A percentile compares a stretch with the other conserved stretches of the same genome.
Evolutionary conservation across 2,329 filamentous ascomycete species (phyloP).

Genomic region (Penicillium sp.): DNA sequence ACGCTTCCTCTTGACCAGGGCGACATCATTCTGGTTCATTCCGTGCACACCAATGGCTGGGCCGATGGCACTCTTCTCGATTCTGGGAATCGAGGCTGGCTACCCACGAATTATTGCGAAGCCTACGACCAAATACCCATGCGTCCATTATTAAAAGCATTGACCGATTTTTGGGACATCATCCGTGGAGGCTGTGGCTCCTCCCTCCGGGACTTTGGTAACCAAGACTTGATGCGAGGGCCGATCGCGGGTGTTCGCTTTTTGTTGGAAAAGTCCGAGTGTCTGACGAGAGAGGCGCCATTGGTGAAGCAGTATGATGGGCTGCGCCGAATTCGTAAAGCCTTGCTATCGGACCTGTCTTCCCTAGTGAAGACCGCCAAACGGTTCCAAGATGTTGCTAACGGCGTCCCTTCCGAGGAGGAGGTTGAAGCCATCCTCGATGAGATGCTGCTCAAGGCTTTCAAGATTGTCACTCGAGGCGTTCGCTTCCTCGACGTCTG

Average conservation of each 20-base stretch:
- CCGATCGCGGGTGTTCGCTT: slow-evolving; percentile 90
- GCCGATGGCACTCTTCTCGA: slow-evolving; percentile 87
- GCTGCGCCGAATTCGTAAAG: slow-evolving; percentile 76
- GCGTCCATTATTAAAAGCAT: slow-evolving; percentile 72
- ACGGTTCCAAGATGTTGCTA: slow-evolving; percentile 68
- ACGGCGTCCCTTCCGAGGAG: slow-evolving; percentile 38
- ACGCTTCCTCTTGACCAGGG: slow-evolving; percentile 84
- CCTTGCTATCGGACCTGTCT: slow-evolving; percentile 81
- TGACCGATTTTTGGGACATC: slow-evolving; percentile 89
- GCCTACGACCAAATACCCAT: slow-evolving; percentile 86
- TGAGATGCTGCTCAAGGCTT: slow-evolving; percentile 88
- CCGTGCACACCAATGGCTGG: slow-evolving; percentile 97
- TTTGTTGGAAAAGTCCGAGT: slow-evolving; percentile 81
- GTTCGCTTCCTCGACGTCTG: slow-evolving; percentile 85
- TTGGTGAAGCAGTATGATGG: slow-evolving; percentile 69
- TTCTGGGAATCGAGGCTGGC: slow-evolving; percentile 83
- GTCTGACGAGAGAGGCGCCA: slow-evolving; percentile 72
- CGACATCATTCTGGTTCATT: slow-evolving; percentile 89
- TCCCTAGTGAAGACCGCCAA: slow-evolving; percentile 85
- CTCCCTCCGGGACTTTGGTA: slow-evolving; percentile 72
- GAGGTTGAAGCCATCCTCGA: slow-evolving; percentile 61
- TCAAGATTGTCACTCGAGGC: slow-evolving; percentile 86
- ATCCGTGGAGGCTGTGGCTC: slow-evolving; percentile 70
- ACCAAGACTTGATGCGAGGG: slow-evolving; percentile 89
- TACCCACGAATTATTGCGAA: slow-evolving; percentile 97